Conservation (phyloP, 78 protist genomes). For the Dictyostelium brefeldianum region DNA sequence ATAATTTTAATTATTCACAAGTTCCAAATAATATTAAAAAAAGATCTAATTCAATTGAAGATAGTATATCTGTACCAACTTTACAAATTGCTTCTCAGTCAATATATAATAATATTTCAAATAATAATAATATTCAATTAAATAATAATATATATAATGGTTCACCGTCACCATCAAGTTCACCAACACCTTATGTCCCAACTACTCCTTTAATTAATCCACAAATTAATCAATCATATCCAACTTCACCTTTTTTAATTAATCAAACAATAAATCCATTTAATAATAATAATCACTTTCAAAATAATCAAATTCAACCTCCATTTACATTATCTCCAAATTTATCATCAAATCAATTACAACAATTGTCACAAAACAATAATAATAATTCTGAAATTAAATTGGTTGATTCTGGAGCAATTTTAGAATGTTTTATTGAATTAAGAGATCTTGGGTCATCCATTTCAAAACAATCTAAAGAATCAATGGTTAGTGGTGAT, state of each 20-base stretch:
- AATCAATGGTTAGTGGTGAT: conserved; percentile 69
- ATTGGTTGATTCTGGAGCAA: conserved; percentile 52
- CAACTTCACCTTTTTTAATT: conserved; percentile 15
- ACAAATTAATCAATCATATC: neutral
- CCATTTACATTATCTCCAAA: neutral
- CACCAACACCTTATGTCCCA: conserved; percentile 46
- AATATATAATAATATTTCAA: neutral
- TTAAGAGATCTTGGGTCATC: conserved; percentile 63
- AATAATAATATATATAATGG: neutral
- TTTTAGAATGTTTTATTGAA: conserved; percentile 68
- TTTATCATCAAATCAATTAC: neutral
- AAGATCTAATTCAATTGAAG: conserved; percentile 61
- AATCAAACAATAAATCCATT: neutral
- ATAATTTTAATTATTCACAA: neutral
- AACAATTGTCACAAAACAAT: neutral
- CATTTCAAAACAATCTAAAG: conserved; percentile 69
- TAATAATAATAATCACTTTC: neutral
- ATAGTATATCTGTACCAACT: neutral
- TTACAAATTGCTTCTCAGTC: neutral
- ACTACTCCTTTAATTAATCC: neutral
- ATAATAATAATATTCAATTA: neutral
- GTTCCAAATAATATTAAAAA: conserved; percentile 17
- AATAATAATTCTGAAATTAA: neutral
- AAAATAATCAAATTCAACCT: neutral
- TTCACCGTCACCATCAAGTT: conserved; percentile 54